Evolutionary conservation across 2,329 filamentous ascomycete species (phyloP).

Genomic region (Pseudogymnoascus sp.): DNA sequence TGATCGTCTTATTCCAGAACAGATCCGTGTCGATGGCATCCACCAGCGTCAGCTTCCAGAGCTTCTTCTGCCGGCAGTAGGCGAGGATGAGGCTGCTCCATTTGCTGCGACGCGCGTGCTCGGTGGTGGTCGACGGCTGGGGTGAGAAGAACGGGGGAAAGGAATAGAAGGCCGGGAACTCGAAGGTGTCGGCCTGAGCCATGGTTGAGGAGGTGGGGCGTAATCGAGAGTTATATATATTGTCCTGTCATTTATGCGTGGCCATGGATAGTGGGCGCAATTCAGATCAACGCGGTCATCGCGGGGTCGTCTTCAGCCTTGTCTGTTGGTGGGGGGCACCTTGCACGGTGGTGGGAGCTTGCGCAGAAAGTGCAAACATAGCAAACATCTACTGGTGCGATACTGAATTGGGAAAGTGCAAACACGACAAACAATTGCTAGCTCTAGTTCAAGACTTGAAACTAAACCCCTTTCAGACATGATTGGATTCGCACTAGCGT

Average conservation of each 20-base stretch:
- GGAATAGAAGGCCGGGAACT: constrained; percentile 58
- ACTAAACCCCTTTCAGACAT: not conserved
- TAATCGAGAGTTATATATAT: not conserved
- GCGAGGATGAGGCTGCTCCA: constrained; percentile 81
- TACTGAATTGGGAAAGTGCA: not conserved
- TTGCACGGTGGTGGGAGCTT: not conserved
- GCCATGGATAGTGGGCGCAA: not conserved
- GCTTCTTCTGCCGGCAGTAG: constrained; percentile 71
- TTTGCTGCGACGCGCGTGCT: constrained; percentile 68
- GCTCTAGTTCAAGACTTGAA: not conserved
- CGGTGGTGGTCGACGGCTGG: constrained; percentile 67
- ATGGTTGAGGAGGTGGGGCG: not conserved
- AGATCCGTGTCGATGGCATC: constrained; percentile 50
- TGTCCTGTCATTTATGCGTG: not conserved
- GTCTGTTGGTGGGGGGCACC: not conserved
- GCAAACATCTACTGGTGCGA: not conserved
- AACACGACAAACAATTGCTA: constrained; percentile 5
- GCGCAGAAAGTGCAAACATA: not conserved
- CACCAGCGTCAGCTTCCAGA: constrained; percentile 65
- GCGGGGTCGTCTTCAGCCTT: not conserved
- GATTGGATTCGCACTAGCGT: not conserved
- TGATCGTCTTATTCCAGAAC: constrained; percentile 51
- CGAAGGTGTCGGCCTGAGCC: constrained; percentile 32
- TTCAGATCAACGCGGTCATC: not conserved
- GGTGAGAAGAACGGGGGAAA: constrained; percentile 84